phyloP scores from a whole-genome alignment of 2,329 filamentous ascomycete species.

The Colletotrichum somersetense region DNA sequence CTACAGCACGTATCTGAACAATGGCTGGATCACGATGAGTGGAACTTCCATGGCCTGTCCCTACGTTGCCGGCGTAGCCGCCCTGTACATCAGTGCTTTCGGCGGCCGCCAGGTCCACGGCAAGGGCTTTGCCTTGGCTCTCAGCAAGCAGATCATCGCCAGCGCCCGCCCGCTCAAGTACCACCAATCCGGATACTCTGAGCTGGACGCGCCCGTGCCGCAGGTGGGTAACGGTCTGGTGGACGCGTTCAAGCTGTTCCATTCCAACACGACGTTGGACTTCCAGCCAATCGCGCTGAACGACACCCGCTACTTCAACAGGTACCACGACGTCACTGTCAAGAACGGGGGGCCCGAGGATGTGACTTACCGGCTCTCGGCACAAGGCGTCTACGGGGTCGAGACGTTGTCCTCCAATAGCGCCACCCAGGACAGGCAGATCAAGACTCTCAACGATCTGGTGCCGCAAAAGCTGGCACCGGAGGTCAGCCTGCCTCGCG shows the following conservation, averaged over 20 bases:
- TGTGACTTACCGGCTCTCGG: conserved; percentile 49
- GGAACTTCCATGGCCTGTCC: conserved; percentile 65
- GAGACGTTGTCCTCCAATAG: conserved; percentile 48
- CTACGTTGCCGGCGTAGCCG: conserved; percentile 58
- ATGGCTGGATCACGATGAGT: conserved; percentile 54
- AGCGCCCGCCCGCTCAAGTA: conserved; percentile 48
- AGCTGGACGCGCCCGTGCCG: conserved; percentile 49
- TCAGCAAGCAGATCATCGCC: conserved; percentile 51
- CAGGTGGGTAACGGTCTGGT: conserved; percentile 58
- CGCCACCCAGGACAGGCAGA: not conserved
- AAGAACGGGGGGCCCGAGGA: conserved; percentile 53
- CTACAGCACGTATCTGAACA: conserved; percentile 58
- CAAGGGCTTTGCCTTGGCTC: conserved; percentile 47
- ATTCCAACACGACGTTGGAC: conserved; percentile 53
- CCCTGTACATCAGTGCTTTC: conserved; percentile 51
- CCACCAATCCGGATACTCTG: conserved; percentile 44
- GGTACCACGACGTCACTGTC: conserved; percentile 47
- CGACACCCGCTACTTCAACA: conserved; percentile 56
- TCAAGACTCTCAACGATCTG: conserved; percentile 15
- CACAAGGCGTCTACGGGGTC: conserved; percentile 51
- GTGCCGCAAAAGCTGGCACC: conserved; percentile 39
- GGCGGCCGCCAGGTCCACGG: conserved; percentile 51
- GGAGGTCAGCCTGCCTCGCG: conserved; percentile 41
- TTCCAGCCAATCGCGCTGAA: conserved; percentile 59
- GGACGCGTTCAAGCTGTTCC: conserved; percentile 56